Evolutionary conservation across 1,284 basidiomycete species (phyloP).

Genomic region (Phellinidium pouzarii): DNA sequence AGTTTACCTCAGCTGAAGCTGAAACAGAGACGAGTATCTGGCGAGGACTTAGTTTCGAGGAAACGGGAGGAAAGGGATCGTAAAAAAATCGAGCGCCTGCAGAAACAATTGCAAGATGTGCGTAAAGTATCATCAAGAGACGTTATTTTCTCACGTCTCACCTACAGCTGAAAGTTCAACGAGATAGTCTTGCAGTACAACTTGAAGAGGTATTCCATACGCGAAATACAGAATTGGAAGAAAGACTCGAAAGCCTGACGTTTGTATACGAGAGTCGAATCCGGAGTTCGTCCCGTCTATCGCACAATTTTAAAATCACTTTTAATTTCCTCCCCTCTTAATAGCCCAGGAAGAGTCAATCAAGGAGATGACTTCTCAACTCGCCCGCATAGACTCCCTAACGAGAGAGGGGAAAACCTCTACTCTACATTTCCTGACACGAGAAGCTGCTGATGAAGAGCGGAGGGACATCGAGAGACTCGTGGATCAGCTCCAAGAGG

Average conservation of each 20-base stretch:
- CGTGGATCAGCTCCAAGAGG: constrained; percentile 37
- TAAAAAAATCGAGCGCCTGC: constrained; percentile 14
- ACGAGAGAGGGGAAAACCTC: constrained; percentile 41
- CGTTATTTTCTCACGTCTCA: not conserved
- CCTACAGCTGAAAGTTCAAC: constrained; percentile 30
- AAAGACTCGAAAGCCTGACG: constrained; percentile 39
- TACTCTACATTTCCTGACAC: constrained; percentile 58
- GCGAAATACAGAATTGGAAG: constrained; percentile 58
- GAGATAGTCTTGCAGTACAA: constrained; percentile 43
- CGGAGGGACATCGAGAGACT: constrained; percentile 47
- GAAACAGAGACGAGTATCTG: not conserved
- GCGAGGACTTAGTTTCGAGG: constrained; percentile 2
- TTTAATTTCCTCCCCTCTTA: constrained; percentile 7
- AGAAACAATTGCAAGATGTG: constrained; percentile 19
- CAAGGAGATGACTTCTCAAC: constrained; percentile 47
- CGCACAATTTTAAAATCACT: constrained; percentile 1
- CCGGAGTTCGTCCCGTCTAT: constrained; percentile 36
- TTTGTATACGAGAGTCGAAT: constrained; percentile 43
- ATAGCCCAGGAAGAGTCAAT: constrained; percentile 54
- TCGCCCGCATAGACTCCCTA: constrained; percentile 48
- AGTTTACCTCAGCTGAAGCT: not conserved
- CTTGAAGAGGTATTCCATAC: constrained; percentile 51
- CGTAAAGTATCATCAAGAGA: constrained; percentile 13
- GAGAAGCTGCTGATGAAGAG: constrained; percentile 66
- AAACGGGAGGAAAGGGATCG: constrained; percentile 12